phyloP scores from a whole-genome alignment of 106 monocot genomes.

The Acanthochlamys bracteata region DNA sequence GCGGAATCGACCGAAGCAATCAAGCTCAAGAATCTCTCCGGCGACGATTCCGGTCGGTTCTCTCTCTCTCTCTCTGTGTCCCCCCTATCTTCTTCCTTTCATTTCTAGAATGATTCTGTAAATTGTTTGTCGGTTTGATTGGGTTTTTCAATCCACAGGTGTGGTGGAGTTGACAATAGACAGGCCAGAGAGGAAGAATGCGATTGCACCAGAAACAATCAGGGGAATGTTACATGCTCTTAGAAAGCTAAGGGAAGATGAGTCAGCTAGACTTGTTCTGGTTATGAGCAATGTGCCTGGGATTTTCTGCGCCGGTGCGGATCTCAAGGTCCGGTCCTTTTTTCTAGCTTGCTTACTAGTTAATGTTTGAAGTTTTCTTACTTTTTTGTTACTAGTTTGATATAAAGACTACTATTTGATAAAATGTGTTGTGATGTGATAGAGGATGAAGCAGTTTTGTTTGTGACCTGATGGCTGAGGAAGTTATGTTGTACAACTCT shows the following conservation, averaged over 20 bases:
- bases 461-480: too few species aligned
- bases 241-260: slow-evolving; percentile 38
- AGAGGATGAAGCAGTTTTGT: too few species aligned
- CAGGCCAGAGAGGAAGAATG: slow-evolving; percentile 78
- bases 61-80: not conserved
- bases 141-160: slow-evolving; percentile 24
- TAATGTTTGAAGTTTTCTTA: not conserved
- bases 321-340: slow-evolving; percentile 65
- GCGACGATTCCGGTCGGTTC: slow-evolving; percentile 49
- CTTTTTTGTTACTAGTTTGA: not conserved
- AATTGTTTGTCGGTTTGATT: too few species aligned
- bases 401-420: too few species aligned
- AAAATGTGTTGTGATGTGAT: too few species aligned
- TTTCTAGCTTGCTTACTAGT: not conserved
- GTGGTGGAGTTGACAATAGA: slow-evolving; percentile 80
- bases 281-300: slow-evolving; percentile 65
- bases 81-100: not conserved
- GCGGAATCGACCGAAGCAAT: slow-evolving; percentile 24
- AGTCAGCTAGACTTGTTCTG: slow-evolving; percentile 65
- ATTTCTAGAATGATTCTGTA: not conserved
- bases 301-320: slow-evolving; percentile 95
- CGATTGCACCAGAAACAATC: slow-evolving; percentile 83
- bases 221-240: slow-evolving; percentile 42
- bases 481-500: too few species aligned
- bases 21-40: slow-evolving; percentile 48